phyloP scores from a whole-genome alignment of 73 alveolate genomes.

The Paramecium octaurelia region DNA sequence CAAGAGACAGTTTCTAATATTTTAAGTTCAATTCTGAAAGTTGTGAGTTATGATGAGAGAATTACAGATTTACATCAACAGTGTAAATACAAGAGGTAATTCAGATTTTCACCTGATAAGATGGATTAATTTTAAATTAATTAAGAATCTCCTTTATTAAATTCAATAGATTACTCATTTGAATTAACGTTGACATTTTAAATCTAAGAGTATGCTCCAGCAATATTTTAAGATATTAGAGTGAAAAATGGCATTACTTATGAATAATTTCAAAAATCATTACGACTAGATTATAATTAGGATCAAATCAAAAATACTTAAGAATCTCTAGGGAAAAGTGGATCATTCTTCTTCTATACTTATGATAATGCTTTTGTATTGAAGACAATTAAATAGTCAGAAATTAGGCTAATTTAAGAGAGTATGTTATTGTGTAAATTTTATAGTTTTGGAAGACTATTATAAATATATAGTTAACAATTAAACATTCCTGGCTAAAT shows the following conservation, averaged over 20 bases:
- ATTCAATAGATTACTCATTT: background rate
- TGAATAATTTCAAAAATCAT: background rate
- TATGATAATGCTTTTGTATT: background rate
- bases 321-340: slow-evolving; percentile 46
- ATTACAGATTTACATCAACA: background rate
- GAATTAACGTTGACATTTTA: background rate
- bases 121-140: background rate
- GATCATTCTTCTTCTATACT: slow-evolving; percentile 7
- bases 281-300: background rate
- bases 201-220: slow-evolving; percentile 10
- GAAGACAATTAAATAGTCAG: background rate
- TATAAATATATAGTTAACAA: background rate
- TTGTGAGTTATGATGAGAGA: background rate
- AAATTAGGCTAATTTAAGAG: background rate
- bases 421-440: background rate
- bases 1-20: background rate
- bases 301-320: background rate
- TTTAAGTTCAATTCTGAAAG: background rate
- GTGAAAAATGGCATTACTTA: background rate
- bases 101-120: background rate
- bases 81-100: background rate
- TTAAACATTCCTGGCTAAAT: background rate
- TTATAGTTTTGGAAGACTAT: background rate
- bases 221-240: background rate
- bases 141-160: background rate